Evolutionary conservation across 352 stramenopile species (phyloP).

Genomic region (Globisporangium alternatum): DNA sequence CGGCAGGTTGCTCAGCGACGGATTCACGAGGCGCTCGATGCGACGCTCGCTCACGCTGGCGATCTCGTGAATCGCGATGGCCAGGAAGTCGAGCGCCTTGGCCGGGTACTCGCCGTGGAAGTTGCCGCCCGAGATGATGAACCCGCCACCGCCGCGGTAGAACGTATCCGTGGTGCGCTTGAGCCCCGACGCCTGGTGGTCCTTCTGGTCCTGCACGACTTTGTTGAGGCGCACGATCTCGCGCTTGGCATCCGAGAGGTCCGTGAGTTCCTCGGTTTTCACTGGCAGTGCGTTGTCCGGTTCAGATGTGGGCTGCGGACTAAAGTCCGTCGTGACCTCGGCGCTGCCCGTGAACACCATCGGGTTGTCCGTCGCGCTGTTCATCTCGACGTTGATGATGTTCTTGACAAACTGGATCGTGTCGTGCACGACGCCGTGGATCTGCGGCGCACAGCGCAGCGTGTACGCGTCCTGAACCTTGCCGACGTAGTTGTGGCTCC

Average conservation of each 20-base stretch:
- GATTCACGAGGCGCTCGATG: conserved; percentile 88
- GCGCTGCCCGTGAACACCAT: conserved; percentile 83
- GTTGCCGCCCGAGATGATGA: conserved; percentile 89
- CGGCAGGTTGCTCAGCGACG: conserved; percentile 78
- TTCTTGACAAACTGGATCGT: conserved; percentile 84
- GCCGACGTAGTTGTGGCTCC: conserved; percentile 85
- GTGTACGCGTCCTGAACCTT: conserved; percentile 91
- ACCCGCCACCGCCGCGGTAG: conserved; percentile 69
- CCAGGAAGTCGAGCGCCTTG: conserved; percentile 87
- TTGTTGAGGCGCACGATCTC: conserved; percentile 74
- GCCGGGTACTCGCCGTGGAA: conserved; percentile 90
- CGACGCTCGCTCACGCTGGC: conserved; percentile 82
- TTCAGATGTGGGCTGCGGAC: conserved; percentile 25
- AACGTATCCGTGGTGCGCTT: conserved; percentile 85
- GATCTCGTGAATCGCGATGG: conserved; percentile 87
- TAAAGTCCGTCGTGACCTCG: conserved; percentile 62
- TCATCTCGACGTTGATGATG: conserved; percentile 89
- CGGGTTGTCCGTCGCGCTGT: conserved; percentile 89
- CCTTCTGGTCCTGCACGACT: conserved; percentile 48
- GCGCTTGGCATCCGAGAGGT: conserved; percentile 68
- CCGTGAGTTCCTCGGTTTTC: conserved; percentile 39
- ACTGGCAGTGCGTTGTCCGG: conserved; percentile 21
- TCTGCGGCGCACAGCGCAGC: conserved; percentile 84
- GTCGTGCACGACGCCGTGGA: conserved; percentile 87
- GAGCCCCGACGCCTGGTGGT: conserved; percentile 47